A percentile compares a stretch with the other conserved stretches of the same genome.
Conservation (phyloP, 2,329 filamentous ascomycete genomes). For the Fusarium phyllophilum region DNA sequence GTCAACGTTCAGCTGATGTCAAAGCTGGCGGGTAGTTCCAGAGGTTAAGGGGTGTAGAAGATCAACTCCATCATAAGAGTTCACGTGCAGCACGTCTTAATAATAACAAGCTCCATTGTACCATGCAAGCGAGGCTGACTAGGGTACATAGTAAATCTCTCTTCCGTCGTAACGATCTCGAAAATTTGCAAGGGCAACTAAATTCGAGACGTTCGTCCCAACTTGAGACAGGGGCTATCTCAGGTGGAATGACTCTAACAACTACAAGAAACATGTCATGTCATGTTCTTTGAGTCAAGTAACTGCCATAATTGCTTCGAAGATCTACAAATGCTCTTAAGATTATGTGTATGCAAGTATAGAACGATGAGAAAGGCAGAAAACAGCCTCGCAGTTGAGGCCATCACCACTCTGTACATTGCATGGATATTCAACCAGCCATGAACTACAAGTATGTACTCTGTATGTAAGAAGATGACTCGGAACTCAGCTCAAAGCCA, state of each 20-base stretch:
- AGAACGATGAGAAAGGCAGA: constrained; percentile 9
- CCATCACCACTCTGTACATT: constrained; percentile 9
- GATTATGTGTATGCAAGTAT: constrained; percentile 12
- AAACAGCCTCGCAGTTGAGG: constrained; percentile 3
- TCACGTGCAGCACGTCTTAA: background rate
- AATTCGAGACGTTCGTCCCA: constrained; percentile 32
- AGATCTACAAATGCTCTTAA: constrained; percentile 21
- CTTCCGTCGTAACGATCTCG: background rate
- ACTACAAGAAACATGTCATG: background rate
- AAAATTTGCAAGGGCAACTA: constrained; percentile 18
- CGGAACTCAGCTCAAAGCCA: background rate
- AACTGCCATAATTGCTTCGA: background rate
- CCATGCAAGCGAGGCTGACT: background rate
- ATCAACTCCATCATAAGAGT: background rate
- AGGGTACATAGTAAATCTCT: background rate
- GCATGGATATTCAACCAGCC: background rate
- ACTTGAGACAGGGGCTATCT: constrained; percentile 30
- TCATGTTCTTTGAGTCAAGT: background rate
- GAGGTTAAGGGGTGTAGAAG: background rate
- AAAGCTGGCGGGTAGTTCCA: background rate
- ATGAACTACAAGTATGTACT: background rate
- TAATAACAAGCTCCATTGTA: background rate
- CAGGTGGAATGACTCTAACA: constrained; percentile 24
- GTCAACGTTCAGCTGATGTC: constrained; percentile 13
- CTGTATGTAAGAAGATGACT: background rate